Percentiles rank a stretch among this genome's conserved stretches.
phyloP scores from a whole-genome alignment of 495 filamentous ascomycete species.

The Penicillium pulvis region DNA sequence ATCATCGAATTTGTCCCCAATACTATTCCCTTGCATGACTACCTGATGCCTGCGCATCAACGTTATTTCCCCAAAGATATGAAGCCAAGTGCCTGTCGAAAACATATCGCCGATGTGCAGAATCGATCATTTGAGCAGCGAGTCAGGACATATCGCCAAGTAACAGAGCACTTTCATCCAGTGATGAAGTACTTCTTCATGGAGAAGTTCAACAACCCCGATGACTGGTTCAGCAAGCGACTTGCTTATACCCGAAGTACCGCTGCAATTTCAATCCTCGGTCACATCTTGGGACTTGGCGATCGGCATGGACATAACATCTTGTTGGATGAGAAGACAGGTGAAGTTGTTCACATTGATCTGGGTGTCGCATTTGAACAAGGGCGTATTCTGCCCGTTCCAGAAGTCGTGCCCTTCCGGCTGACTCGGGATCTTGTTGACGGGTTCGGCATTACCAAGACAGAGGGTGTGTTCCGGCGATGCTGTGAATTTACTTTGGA shows the following conservation, averaged over 20 bases:
- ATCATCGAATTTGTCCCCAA: conserved; percentile 96
- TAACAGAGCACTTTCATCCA: conserved; percentile 80
- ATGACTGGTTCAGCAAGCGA: conserved; percentile 89
- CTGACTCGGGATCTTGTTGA: conserved; percentile 95
- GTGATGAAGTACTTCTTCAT: conserved; percentile 98
- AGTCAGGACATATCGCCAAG: conserved; percentile 69
- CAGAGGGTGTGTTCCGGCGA: conserved; percentile 91
- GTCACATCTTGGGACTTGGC: conserved; percentile 90
- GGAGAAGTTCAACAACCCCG: conserved; percentile 89
- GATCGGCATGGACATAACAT: conserved; percentile 98
- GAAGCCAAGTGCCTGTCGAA: conserved; percentile 72
- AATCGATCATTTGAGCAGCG: conserved; percentile 67
- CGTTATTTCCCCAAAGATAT: conserved; percentile 83
- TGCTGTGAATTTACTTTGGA: conserved; percentile 98
- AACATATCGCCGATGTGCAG: conserved; percentile 72
- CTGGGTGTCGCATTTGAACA: conserved; percentile 94
- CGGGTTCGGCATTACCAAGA: conserved; percentile 93
- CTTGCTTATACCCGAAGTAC: conserved; percentile 90
- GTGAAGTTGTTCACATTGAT: conserved; percentile 96
- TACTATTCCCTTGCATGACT: conserved; percentile 88
- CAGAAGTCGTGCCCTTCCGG: conserved; percentile 93
- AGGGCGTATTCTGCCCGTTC: conserved; percentile 89
- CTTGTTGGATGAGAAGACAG: conserved; percentile 83
- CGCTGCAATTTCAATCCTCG: conserved; percentile 92
- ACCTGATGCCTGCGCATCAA: conserved; percentile 86